phyloP scores from a whole-genome alignment of 306 rosid genomes.

The Arachis hypogaea region DNA sequence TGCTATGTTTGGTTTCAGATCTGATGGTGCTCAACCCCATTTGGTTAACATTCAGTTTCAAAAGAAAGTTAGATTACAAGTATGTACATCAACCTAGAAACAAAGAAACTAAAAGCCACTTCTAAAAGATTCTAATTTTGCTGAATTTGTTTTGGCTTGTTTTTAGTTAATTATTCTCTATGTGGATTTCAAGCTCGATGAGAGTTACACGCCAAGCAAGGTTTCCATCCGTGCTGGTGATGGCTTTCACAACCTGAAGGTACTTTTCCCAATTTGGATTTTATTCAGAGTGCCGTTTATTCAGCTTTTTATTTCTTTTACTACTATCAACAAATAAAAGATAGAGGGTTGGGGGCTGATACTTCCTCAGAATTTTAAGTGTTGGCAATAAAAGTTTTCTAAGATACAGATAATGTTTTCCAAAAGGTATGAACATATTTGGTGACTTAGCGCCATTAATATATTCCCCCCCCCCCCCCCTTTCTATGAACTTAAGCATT shows the following conservation, averaged over 20 bases:
- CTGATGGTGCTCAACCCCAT: slow-evolving; percentile 96
- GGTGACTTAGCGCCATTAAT: background rate
- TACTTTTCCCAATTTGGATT: slow-evolving; percentile 8
- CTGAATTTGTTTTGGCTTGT: slow-evolving; percentile 26
- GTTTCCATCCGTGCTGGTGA: slow-evolving; percentile 86
- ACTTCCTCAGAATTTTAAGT: background rate
- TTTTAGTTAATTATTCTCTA: slow-evolving; percentile 75
- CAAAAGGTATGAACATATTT: background rate
- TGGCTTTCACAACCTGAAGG: slow-evolving; percentile 95
- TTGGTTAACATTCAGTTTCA: slow-evolving; percentile 90
- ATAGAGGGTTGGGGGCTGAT: no score
- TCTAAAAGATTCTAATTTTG: background rate
- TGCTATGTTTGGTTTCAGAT: slow-evolving; percentile 48
- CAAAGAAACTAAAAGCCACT: background rate
- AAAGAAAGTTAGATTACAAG: slow-evolving; percentile 86
- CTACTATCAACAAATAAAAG: no score
- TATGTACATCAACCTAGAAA: slow-evolving; percentile 25
- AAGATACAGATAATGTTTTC: no score
- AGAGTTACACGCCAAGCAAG: slow-evolving; percentile 91
- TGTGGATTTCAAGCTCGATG: slow-evolving; percentile 92
- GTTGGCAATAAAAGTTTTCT: no score
- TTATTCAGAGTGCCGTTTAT: background rate
- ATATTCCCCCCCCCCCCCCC: no score
- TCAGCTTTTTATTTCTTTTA: background rate
- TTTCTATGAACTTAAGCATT: no score